Evolutionary conservation across 148 eudicot genomes (phyloP).

Genomic region (Fagopyrum homotropicum): DNA sequence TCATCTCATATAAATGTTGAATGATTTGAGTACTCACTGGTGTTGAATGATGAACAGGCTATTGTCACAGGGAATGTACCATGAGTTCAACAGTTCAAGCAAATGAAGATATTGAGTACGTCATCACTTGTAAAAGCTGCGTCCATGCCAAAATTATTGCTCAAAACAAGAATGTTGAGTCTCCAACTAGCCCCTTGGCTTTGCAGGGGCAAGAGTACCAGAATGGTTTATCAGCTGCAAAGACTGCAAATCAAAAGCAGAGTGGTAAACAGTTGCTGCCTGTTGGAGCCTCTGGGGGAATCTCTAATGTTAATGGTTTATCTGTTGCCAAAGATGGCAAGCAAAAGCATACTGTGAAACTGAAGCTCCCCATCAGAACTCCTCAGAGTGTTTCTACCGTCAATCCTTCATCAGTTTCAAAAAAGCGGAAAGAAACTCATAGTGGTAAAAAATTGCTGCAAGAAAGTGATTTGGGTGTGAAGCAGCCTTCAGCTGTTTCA

Average conservation of each 20-base stretch:
- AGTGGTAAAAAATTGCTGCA: background rate
- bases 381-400: constrained; percentile 2
- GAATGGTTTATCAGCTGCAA: constrained; percentile 19
- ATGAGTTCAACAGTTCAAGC: constrained; percentile 38
- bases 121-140: constrained; percentile 58
- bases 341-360: constrained; percentile 7
- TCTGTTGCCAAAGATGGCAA: background rate
- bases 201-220: constrained; percentile 57
- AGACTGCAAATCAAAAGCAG: constrained; percentile 23
- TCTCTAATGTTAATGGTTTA: constrained; percentile 3
- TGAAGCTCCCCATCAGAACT: constrained; percentile 1
- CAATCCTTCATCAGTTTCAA: background rate
- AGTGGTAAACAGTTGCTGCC: constrained; percentile 22
- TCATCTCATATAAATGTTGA: background rate
- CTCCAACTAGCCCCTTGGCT: constrained; percentile 73
- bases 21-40: background rate
- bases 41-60: constrained; percentile 43
- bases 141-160: constrained; percentile 26
- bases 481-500: constrained; percentile 25
- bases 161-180: constrained; percentile 35
- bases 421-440: constrained; percentile 1
- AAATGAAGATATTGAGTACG: constrained; percentile 35
- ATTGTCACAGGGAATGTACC: constrained; percentile 67
- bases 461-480: constrained; percentile 28
- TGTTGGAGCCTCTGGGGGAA: constrained; percentile 17